phyloP scores from a whole-genome alignment of 2,329 filamentous ascomycete genomes.

The Colletotrichum caudatum region DNA sequence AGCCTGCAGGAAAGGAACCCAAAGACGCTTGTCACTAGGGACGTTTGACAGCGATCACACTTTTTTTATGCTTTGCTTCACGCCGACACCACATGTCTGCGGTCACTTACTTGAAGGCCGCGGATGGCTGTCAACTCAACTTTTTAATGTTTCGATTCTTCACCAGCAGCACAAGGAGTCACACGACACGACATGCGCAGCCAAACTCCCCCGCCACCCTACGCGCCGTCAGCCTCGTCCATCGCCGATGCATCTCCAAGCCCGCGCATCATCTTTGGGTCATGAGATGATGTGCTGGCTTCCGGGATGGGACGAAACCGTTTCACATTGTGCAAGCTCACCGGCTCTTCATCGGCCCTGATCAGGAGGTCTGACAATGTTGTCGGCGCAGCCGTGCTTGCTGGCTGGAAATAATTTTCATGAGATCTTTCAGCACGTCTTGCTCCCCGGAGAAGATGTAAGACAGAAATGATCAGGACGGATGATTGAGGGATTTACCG shows the following conservation, averaged over 20 bases:
- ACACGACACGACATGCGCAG: slow-evolving; percentile 31
- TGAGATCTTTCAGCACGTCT: slow-evolving; percentile 23
- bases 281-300: background rate
- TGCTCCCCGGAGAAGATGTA: background rate
- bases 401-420: slow-evolving; percentile 33
- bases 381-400: slow-evolving; percentile 24
- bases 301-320: slow-evolving; percentile 13
- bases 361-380: slow-evolving; percentile 4
- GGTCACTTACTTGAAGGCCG: slow-evolving; percentile 1
- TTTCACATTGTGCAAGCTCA: background rate
- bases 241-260: background rate
- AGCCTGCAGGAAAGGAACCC: slow-evolving; percentile 40
- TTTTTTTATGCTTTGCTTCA: slow-evolving; percentile 21
- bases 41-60: slow-evolving; percentile 35
- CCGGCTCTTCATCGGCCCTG: background rate
- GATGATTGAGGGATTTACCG: slow-evolving; percentile 37
- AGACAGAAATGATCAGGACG: slow-evolving; percentile 23
- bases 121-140: slow-evolving; percentile 3
- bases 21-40: slow-evolving; percentile 30
- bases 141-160: slow-evolving; percentile 40
- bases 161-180: slow-evolving; percentile 32
- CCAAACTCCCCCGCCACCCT: slow-evolving; percentile 10
- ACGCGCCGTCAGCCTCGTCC: slow-evolving; percentile 1
- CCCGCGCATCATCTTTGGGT: background rate
- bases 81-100: background rate